A percentile compares a stretch with the other conserved stretches of the same genome.
phyloP scores from a whole-genome alignment of 1,139 yeast species.

The Wickerhamiella pararugosa region DNA sequence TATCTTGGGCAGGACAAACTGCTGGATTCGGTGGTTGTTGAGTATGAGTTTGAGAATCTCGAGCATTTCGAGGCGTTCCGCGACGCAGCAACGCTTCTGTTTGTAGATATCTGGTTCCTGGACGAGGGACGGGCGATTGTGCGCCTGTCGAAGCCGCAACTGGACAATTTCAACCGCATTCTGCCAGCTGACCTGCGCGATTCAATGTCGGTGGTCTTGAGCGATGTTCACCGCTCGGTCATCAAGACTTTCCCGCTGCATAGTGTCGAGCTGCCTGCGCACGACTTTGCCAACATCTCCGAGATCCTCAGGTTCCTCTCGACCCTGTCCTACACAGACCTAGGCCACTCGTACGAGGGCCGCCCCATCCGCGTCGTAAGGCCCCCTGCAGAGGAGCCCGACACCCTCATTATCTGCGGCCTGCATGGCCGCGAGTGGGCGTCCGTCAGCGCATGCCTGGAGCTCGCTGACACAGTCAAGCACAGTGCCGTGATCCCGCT shows the following conservation, averaged over 20 bases:
- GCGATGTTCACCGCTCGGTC: constrained; percentile 23
- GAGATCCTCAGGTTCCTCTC: constrained; percentile 20
- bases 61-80: constrained; percentile 19
- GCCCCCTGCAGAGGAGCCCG: constrained; percentile 1
- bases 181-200: constrained; percentile 21
- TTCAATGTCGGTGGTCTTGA: constrained; percentile 16
- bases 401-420: constrained; percentile 61
- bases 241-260: constrained; percentile 18
- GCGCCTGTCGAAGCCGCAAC: constrained; percentile 18
- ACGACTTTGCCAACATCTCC: constrained; percentile 42
- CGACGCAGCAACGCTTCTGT: constrained; percentile 20
- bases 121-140: constrained; percentile 19
- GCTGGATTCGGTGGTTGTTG: constrained; percentile 35
- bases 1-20: constrained; percentile 28
- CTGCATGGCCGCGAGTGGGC: constrained; percentile 90
- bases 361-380: constrained; percentile 38
- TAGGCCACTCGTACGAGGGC: constrained; percentile 66
- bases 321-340: constrained; percentile 26
- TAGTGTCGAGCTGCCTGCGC: constrained; percentile 35
- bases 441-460: constrained; percentile 55
- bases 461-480: constrained; percentile 41
- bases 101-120: constrained; percentile 27
- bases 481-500: constrained; percentile 55
- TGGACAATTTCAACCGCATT: constrained; percentile 19
- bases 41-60: constrained; percentile 25